phyloP scores from a whole-genome alignment of 164 flowering plant genomes.

The Protea cynaroides region DNA sequence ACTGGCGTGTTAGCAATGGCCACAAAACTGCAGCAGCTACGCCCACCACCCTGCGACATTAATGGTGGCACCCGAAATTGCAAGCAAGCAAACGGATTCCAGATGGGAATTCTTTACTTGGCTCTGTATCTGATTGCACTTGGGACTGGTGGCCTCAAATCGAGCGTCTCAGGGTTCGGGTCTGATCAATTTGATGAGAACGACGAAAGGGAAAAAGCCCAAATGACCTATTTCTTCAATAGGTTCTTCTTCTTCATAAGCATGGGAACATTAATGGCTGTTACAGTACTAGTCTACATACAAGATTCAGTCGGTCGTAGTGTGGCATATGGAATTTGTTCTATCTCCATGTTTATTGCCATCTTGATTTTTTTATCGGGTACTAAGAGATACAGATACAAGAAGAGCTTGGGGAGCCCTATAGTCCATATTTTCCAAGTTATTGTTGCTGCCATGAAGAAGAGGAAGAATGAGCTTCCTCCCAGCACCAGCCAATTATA shows the following conservation, averaged over 20 bases:
- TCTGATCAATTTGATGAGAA: slow-evolving; percentile 83
- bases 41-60: slow-evolving; percentile 56
- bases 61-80: slow-evolving; percentile 21
- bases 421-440: slow-evolving; percentile 16
- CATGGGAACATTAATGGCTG: slow-evolving; percentile 18
- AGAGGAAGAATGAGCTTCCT: slow-evolving; percentile 20
- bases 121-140: slow-evolving; percentile 67
- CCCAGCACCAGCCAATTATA: background rate
- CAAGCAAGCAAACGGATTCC: slow-evolving; percentile 48
- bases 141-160: slow-evolving; percentile 89
- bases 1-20: slow-evolving; percentile 48
- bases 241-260: slow-evolving; percentile 23
- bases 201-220: slow-evolving; percentile 48
- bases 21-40: slow-evolving; percentile 57
- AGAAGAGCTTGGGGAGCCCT: slow-evolving; percentile 23
- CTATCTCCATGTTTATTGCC: slow-evolving; percentile 11
- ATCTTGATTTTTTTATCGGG: slow-evolving; percentile 13
- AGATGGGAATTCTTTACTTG: slow-evolving; percentile 66
- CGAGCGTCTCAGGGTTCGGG: slow-evolving; percentile 90
- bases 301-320: slow-evolving; percentile 22
- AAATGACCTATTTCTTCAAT: slow-evolving; percentile 11
- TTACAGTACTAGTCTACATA: slow-evolving; percentile 23
- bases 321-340: slow-evolving; percentile 24
- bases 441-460: slow-evolving; percentile 19
- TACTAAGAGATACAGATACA: slow-evolving; percentile 18